Evolutionary conservation across 805 yeast species (phyloP).

Genomic region (Sporopachydermia quercuum): DNA sequence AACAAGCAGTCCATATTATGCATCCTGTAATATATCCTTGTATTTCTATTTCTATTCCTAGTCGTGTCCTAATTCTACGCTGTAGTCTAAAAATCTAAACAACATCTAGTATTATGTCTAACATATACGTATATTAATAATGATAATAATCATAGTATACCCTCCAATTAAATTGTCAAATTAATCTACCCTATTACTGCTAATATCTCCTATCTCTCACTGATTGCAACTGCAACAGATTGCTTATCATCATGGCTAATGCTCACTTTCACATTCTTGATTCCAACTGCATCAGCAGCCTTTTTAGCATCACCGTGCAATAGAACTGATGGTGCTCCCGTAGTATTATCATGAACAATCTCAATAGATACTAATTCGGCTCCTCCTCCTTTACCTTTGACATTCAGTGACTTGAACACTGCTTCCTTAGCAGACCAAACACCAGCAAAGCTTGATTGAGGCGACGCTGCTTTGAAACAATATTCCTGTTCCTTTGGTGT

Average conservation of each 20-base stretch:
- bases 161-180: no score
- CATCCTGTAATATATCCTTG: no score
- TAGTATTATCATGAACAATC: constrained; percentile 46
- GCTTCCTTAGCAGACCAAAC: constrained; percentile 99
- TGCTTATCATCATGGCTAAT: constrained; percentile 95
- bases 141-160: no score
- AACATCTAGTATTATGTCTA: no score
- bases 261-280: constrained; percentile 63
- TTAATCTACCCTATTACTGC: no score
- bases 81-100: no score
- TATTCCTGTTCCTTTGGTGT: constrained; percentile 67
- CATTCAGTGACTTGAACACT: constrained; percentile 89
- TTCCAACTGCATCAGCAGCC: constrained; percentile 60
- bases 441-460: constrained; percentile 88
- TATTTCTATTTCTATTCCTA: no score
- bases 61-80: no score
- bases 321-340: constrained; percentile 71
- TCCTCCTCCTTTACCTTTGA: constrained; percentile 84
- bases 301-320: constrained; percentile 63
- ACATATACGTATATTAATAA: no score
- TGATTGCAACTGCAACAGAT: constrained; percentile 91
- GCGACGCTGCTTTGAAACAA: constrained; percentile 58
- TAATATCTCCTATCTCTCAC: no score
- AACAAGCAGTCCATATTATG: no score
- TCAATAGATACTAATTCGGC: constrained; percentile 89